Percentiles rank a stretch among this genome's conserved stretches.
These are phyloP conservation scores for Thelonectria rubi DNA, from an alignment of 2,329 filamentous ascomycete species.

Conservation along the genomic window DNA sequence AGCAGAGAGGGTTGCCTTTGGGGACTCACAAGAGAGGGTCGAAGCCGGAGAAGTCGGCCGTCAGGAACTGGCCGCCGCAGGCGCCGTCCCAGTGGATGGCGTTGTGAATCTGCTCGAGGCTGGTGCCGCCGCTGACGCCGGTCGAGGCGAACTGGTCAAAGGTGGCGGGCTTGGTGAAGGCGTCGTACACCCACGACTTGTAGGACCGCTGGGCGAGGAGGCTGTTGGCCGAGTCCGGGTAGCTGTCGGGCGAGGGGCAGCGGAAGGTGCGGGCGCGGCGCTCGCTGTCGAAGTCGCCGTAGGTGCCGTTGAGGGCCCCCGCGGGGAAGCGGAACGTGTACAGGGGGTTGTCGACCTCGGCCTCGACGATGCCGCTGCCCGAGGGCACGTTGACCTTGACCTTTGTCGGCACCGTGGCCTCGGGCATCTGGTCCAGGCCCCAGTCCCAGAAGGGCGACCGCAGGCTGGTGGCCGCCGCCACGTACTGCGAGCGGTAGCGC, in stretches of 20 bases:
- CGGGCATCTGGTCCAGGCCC: slow-evolving; percentile 56
- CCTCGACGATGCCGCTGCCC: slow-evolving; percentile 41
- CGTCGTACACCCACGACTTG: slow-evolving; percentile 54
- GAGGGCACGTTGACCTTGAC: slow-evolving; percentile 54
- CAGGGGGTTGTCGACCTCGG: slow-evolving; percentile 61
- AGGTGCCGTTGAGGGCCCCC: slow-evolving; percentile 49
- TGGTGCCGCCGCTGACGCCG: slow-evolving; percentile 46
- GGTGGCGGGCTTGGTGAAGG: slow-evolving; percentile 49
- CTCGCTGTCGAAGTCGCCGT: slow-evolving; percentile 46
- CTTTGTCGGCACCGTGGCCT: slow-evolving; percentile 47
- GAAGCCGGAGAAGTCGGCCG: slow-evolving; percentile 53
- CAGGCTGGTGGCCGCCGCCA: slow-evolving; percentile 55
- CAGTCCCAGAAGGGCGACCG: slow-evolving; percentile 66
- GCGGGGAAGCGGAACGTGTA: slow-evolving; percentile 60
- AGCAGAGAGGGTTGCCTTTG: not conserved
- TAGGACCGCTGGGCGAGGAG: slow-evolving; percentile 47
- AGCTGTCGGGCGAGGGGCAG: slow-evolving; percentile 50
- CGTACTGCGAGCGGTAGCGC: slow-evolving; percentile 49
- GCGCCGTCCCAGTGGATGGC: slow-evolving; percentile 52
- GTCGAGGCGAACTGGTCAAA: slow-evolving; percentile 50
- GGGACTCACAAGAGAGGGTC: slow-evolving; percentile 57
- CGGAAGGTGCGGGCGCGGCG: slow-evolving; percentile 51
- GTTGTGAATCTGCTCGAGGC: slow-evolving; percentile 56
- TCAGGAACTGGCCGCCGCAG: slow-evolving; percentile 54
- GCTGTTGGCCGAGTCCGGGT: slow-evolving; percentile 51